Percentiles rank a stretch among this genome's conserved stretches.
Evolutionary conservation across 768 basidiomycete species (phyloP).

Genomic region (Trametopsis cervina): DNA sequence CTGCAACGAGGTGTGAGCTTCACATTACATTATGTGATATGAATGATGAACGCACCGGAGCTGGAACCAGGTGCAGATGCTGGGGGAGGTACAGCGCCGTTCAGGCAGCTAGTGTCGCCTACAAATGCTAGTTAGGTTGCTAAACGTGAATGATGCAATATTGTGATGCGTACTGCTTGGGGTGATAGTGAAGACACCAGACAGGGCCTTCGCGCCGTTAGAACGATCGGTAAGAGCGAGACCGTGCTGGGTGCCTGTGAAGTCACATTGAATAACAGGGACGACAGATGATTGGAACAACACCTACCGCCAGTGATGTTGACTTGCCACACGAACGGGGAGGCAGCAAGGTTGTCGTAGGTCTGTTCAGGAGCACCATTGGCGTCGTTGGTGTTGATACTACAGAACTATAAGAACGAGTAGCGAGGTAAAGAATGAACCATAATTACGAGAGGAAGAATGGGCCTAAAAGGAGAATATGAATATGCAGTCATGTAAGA

Average conservation of each 20-base stretch:
- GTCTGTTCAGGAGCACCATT: conserved; percentile 37
- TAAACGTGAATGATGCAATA: background rate
- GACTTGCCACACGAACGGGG: conserved; percentile 45
- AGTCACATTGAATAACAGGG: no score
- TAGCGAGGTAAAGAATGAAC: background rate
- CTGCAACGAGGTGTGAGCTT: no score
- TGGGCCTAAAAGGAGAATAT: conserved; percentile 33
- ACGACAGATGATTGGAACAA: no score
- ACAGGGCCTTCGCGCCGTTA: conserved; percentile 42
- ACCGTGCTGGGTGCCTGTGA: conserved; percentile 46
- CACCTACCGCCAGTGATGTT: conserved; percentile 42
- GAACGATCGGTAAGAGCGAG: conserved; percentile 51
- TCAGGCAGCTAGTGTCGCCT: conserved; percentile 33
- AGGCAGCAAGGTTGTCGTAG: conserved; percentile 35
- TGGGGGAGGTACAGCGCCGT: conserved; percentile 16
- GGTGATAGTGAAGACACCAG: conserved; percentile 45
- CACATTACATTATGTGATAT: no score
- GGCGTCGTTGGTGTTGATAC: conserved; percentile 44
- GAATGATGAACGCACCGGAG: background rate
- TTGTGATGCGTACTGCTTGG: conserved; percentile 39
- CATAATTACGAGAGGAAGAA: conserved; percentile 31
- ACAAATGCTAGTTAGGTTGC: background rate
- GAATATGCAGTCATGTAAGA: conserved; percentile 54
- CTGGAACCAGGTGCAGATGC: conserved; percentile 7
- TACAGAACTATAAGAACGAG: conserved; percentile 17